phyloP scores from a whole-genome alignment of 768 basidiomycete species.

The Mycena galopus region DNA sequence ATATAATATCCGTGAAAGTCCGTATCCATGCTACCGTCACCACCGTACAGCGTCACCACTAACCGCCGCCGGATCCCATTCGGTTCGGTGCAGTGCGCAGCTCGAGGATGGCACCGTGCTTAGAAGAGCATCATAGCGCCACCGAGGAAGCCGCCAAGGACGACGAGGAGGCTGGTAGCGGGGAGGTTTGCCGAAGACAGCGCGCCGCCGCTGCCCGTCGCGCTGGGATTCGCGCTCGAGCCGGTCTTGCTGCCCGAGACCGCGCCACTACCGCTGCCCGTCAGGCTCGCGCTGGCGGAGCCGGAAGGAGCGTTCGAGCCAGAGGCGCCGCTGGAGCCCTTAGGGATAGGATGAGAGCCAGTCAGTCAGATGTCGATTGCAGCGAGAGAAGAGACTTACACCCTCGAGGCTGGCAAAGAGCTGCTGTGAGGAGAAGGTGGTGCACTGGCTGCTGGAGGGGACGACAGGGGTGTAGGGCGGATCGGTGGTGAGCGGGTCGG shows the following conservation, averaged over 20 bases:
- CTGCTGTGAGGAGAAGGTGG: slow-evolving; percentile 49
- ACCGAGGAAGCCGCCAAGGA: slow-evolving; percentile 16
- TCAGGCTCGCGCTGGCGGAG: neutral
- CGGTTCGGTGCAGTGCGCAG: neutral
- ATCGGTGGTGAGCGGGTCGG: slow-evolving; percentile 58
- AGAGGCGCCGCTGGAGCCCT: slow-evolving; percentile 21
- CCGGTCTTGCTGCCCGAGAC: neutral
- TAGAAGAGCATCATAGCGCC: slow-evolving; percentile 17
- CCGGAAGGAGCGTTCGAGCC: slow-evolving; percentile 20
- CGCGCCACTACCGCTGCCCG: slow-evolving; percentile 3
- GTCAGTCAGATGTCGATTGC: neutral
- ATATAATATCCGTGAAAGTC: slow-evolving; percentile 12
- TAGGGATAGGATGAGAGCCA: neutral
- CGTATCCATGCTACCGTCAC: neutral
- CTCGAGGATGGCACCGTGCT: neutral
- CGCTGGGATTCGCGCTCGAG: slow-evolving; percentile 7
- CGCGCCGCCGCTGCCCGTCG: slow-evolving; percentile 20
- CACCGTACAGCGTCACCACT: slow-evolving; percentile 2
- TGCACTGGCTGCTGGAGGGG: slow-evolving; percentile 60
- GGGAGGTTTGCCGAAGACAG: slow-evolving; percentile 9
- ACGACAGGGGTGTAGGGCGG: slow-evolving; percentile 58
- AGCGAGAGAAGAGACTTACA: slow-evolving; percentile 9
- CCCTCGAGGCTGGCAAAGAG: slow-evolving; percentile 50
- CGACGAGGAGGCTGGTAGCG: slow-evolving; percentile 13
- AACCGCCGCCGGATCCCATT: neutral